Base-by-base conservation (phyloP, 2,329 filamentous ascomycete species). In the Nigrospora sphaerica region DNA sequence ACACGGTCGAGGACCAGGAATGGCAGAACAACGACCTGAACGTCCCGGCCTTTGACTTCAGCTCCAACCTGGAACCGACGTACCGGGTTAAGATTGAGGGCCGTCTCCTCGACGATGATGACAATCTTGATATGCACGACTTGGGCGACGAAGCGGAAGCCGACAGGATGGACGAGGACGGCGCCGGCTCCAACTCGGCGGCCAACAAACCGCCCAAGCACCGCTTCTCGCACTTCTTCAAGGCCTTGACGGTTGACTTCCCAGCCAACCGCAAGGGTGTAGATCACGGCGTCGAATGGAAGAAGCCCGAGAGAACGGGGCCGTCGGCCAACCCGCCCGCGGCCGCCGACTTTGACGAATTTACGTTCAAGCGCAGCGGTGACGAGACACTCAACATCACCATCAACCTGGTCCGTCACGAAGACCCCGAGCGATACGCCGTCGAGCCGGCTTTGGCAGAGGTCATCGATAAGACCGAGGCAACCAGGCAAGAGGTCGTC, bases 71-170 rank as follows among this genome's bases (percentile, higher is more conserved):
- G 54, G 85, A 90, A 56, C 86, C 88, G 3, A 86, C 84, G 12
- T 98, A 91, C 64, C 82, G 85, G 47, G 88, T 98, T 55, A 95
- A 91, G 70, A 92, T 98, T 51, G 88, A 96, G 67, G 93, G 89
- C 37, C 81, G 85, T 31, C 70, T 97, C 45, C 74, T 97, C 19
- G 86, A 90, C 52, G 83, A 88, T 45, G 74, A 78, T 38, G 43
- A 36, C 18, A 74, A 81, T 38, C 40, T 52, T 9, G 71, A 75
- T 32, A 68, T 75, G 43, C 72, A 76, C 38, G 72, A 73, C 16
- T 73, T 74, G 19, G 70, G 69, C 32, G 72, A 75, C 14, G 65
- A 67, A 32, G 64, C 66, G 13, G 73, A 78, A 48, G 64, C 62
- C 13, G 72, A 77, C 50, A 70, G 69, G 42, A 83, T 81, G 78